Evolutionary conservation across 1,139 yeast species (phyloP), one percentile per base, ranked within the genome.

Genomic region (Candida pseudoviswanathii): DNA sequence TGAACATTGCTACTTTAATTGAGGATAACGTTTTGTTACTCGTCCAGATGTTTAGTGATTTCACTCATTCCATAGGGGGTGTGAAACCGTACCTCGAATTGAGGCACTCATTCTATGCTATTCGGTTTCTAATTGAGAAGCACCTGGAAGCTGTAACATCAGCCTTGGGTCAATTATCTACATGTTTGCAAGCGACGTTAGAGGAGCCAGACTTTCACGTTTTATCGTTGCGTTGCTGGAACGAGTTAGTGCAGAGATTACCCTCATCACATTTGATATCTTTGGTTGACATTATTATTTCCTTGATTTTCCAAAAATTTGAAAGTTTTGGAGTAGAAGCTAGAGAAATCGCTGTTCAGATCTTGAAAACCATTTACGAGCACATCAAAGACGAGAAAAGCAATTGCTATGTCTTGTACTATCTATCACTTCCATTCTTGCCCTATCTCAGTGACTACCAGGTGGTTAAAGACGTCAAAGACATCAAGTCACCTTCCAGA

Each of bases 111-210:
- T 75, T 94, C 6, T 73, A 82, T 47, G 97, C 96, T 0, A 79
- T 94, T 37, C 82, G 84, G 42, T 82, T 86, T 54, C 68, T 92
- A 37, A 82, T 89, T 22, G 74, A 77, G 45, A 76, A 84, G n/a
- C 76, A 88, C 29, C 82, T 84, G 4, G 64, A 75, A 3, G 78
- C 86, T 1, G 81, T 89, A 16, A 82, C 87, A 2, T 80, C 90
- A 3, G 94, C 96, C 0, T 71, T 92, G 33, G 96, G 97, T 0
- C 99, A 94, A 62, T 80, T 95, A 4, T 86, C 91, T 51, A 87
- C 96, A 0, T 88, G 96, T 58, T 70, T 95, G 21, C 97, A 91
- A 61, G 84, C 94, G 0, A 86, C 95, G 0, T 67, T 92, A 31
- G 92, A 86, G 38, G 79, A 78, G 24, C 68, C 77, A 0, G 84